Evolutionary conservation across 345 rosid genomes (phyloP), one percentile per base, ranked within the genome.

Genomic region (Camelina neglecta): DNA sequence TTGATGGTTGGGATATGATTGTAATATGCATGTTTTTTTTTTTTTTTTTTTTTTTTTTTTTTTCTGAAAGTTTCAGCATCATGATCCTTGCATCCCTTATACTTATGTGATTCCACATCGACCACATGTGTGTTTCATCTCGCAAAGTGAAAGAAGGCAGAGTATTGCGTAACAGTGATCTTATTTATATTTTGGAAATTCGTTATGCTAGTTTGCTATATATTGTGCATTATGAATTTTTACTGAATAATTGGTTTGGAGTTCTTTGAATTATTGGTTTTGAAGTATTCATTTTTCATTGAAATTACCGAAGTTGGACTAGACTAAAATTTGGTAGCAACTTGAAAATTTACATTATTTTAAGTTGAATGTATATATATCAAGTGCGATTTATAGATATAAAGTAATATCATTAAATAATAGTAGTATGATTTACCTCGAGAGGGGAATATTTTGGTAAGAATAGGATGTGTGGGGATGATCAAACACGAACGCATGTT

Each of bases 401-500:
- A 39, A 38, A 38, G 41, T 38, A 45, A 6, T 8, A 50, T 18
- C 31, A 29, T 29, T 29, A 29, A 29, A 29, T 4, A 29, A 29
- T 6, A 2, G 24, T 11, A 29, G 24, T 11, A 29, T 26, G n/a
- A 60, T 60, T 59, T 44, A 53, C 75, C 75, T 76, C 80, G 71
- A 76, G 60, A 70, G 60, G 9, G 69, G 75, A 70, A 62, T 69
- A 69, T 64, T 64, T 69, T n/a, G 57, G 33, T 23, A 35, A 67
- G 62, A 65, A 33, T 4, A 65, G 60, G 15, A 63, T 42, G 53
- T 70, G 59, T 76, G 38, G 71, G 74, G 69, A 50, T 69, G 60
- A 70, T 76, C 65, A 76, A 29, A 76, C 23, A 64, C 59, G 71
- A 41, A 36, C 66, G 80, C 71, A 76, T 76, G 80, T 76, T 70